These are phyloP conservation scores for Botrytis squamosa DNA, from an alignment of 2,329 filamentous ascomycete genomes.

Conservation along the genomic window DNA sequence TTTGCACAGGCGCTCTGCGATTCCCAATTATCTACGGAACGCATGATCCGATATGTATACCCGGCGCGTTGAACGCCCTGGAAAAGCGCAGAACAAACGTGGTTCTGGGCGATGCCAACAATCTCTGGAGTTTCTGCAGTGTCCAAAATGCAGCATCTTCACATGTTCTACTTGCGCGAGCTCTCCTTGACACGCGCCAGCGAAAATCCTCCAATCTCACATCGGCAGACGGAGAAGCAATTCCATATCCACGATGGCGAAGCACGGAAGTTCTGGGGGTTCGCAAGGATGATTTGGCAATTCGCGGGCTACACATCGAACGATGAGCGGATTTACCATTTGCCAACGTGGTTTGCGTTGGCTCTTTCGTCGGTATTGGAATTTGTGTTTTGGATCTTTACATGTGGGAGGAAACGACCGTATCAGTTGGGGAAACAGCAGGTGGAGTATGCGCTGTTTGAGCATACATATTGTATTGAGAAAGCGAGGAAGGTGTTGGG, in stretches of 20 bases:
- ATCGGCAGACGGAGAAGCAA: slow-evolving; percentile 2
- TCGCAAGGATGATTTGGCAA: slow-evolving; percentile 13
- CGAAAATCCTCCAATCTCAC: neutral
- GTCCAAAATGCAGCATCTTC: slow-evolving; percentile 6
- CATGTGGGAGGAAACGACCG: neutral
- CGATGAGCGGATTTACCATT: neutral
- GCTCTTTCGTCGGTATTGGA: neutral
- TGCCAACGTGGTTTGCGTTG: slow-evolving; percentile 7
- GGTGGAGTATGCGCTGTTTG: slow-evolving; percentile 12
- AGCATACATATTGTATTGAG: slow-evolving; percentile 4
- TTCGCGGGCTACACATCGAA: neutral
- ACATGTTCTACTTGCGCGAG: neutral
- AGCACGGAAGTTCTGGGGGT: slow-evolving; percentile 5
- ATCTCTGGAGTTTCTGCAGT: slow-evolving; percentile 16
- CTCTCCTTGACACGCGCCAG: neutral
- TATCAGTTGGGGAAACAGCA: slow-evolving; percentile 11
- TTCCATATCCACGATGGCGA: slow-evolving; percentile 11
- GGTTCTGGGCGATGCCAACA: neutral
- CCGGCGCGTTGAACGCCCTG: slow-evolving; percentile 2
- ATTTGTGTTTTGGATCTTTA: slow-evolving; percentile 11
- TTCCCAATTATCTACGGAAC: slow-evolving; percentile 17
- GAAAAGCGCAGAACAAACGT: slow-evolving; percentile 11
- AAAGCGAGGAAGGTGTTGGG: neutral
- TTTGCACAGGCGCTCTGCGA: slow-evolving; percentile 4
- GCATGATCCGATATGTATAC: slow-evolving; percentile 7